These are phyloP conservation scores for Blastobotrys aristatus DNA, from an alignment of 1,139 yeast species.

Conservation along the genomic window DNA sequence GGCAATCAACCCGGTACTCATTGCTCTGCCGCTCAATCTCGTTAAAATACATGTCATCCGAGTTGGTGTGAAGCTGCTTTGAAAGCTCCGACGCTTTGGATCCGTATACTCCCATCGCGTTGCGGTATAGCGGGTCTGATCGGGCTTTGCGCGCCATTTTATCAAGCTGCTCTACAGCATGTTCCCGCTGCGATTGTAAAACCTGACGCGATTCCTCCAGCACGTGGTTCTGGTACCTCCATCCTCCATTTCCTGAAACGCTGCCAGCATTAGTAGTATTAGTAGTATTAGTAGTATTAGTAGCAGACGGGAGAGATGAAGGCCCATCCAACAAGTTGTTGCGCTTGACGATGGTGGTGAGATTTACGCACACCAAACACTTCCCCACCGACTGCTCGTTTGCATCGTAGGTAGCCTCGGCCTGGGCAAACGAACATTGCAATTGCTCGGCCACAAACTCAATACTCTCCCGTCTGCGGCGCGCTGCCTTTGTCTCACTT, in stretches of 20 bases:
- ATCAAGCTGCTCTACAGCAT: conserved; percentile 9
- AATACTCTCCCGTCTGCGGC: background rate
- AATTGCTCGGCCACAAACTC: conserved; percentile 13
- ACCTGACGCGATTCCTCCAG: background rate
- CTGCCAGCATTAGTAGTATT: too few relatives aligned
- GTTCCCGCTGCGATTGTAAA: background rate
- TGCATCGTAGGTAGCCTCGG: conserved; percentile 10
- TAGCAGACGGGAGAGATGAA: background rate
- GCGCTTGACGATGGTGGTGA: background rate
- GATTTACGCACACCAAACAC: background rate
- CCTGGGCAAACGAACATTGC: conserved; percentile 8
- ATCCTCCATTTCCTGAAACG: background rate
- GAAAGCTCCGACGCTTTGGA: conserved; percentile 17
- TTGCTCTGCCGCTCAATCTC: conserved; percentile 20
- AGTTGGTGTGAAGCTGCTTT: conserved; percentile 12
- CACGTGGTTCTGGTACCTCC: background rate
- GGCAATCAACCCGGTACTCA: conserved; percentile 26
- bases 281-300: background rate
- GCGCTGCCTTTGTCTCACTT: background rate
- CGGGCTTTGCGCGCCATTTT: conserved; percentile 23
- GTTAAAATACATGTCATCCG: conserved; percentile 17
- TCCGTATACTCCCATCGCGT: conserved; percentile 28
- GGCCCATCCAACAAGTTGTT: background rate
- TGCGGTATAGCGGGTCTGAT: conserved; percentile 26
- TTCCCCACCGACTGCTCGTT: conserved; percentile 14